phyloP scores from a whole-genome alignment of 495 filamentous ascomycete species.

The Trichoderma erinaceum region DNA sequence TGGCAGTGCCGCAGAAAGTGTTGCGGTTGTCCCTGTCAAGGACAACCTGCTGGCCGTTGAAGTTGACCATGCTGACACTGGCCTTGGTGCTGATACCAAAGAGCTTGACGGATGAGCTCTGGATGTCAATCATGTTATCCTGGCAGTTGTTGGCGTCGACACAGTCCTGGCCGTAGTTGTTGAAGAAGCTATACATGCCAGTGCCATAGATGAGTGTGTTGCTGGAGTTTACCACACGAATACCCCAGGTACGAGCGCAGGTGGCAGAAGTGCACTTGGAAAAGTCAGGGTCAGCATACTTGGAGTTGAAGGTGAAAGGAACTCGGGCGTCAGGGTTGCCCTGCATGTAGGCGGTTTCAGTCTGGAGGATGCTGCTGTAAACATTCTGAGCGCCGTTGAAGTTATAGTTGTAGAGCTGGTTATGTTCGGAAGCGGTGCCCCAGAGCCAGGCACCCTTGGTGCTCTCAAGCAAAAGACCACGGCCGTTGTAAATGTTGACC shows the following conservation, averaged over 20 bases:
- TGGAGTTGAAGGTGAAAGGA: constrained; percentile 57
- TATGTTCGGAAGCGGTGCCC: constrained; percentile 82
- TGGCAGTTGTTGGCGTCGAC: constrained; percentile 73
- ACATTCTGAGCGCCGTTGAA: constrained; percentile 72
- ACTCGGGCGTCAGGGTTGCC: constrained; percentile 69
- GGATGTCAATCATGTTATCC: constrained; percentile 77
- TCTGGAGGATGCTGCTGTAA: constrained; percentile 81
- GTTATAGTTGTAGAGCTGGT: constrained; percentile 83
- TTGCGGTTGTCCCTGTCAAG: constrained; percentile 60
- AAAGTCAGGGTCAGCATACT: constrained; percentile 74
- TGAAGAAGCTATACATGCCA: constrained; percentile 82
- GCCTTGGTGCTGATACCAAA: constrained; percentile 86
- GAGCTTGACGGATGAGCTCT: constrained; percentile 61
- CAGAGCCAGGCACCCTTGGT: constrained; percentile 58
- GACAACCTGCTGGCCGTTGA: constrained; percentile 50
- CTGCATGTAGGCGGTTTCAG: constrained; percentile 91
- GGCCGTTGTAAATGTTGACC: constrained; percentile 87
- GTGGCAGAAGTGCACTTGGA: constrained; percentile 48
- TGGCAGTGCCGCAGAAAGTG: constrained; percentile 72
- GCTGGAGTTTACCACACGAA: constrained; percentile 65
- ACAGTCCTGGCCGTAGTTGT: constrained; percentile 77
- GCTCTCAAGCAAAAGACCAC: constrained; percentile 72
- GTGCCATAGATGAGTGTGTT: constrained; percentile 70
- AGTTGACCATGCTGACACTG: constrained; percentile 74
- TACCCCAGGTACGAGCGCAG: constrained; percentile 81